Evolutionary conservation across 768 basidiomycete genomes (phyloP).

Genomic region (Lactarius hengduanensis): DNA sequence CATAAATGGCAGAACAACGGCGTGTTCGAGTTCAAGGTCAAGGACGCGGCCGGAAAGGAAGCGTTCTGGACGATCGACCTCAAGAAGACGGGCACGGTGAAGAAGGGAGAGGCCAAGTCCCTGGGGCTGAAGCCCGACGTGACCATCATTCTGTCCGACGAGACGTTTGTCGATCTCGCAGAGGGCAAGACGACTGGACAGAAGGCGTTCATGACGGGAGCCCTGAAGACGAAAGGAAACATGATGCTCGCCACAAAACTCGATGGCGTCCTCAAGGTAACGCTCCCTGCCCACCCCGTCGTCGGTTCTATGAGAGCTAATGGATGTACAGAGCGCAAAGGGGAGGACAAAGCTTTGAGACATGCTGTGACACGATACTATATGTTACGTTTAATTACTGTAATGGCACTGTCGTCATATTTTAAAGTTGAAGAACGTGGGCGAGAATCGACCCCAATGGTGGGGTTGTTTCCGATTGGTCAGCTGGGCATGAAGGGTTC

Average conservation of each 20-base stretch:
- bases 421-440: neutral
- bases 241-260: slow-evolving; percentile 95
- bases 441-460: neutral
- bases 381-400: neutral
- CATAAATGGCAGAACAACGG: slow-evolving; percentile 62
- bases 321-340: slow-evolving; percentile 17
- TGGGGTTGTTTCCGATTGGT: neutral
- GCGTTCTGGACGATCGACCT: slow-evolving; percentile 90
- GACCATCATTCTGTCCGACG: slow-evolving; percentile 74
- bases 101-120: slow-evolving; percentile 52
- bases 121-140: slow-evolving; percentile 79
- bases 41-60: slow-evolving; percentile 68
- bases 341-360: slow-evolving; percentile 23
- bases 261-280: slow-evolving; percentile 75
- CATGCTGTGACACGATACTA: neutral
- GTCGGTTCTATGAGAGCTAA: neutral
- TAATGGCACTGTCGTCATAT: neutral
- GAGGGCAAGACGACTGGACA: slow-evolving; percentile 85
- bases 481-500: no score
- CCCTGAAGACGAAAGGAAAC: slow-evolving; percentile 89
- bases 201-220: slow-evolving; percentile 95
- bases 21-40: slow-evolving; percentile 81
- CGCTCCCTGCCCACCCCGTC: neutral
- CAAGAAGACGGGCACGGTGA: slow-evolving; percentile 77
- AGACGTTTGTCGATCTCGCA: slow-evolving; percentile 69